A percentile compares a stretch with the other conserved stretches of the same genome.
Evolutionary conservation across 306 rosid species (phyloP).

Genomic region (Carpinus fangiana): DNA sequence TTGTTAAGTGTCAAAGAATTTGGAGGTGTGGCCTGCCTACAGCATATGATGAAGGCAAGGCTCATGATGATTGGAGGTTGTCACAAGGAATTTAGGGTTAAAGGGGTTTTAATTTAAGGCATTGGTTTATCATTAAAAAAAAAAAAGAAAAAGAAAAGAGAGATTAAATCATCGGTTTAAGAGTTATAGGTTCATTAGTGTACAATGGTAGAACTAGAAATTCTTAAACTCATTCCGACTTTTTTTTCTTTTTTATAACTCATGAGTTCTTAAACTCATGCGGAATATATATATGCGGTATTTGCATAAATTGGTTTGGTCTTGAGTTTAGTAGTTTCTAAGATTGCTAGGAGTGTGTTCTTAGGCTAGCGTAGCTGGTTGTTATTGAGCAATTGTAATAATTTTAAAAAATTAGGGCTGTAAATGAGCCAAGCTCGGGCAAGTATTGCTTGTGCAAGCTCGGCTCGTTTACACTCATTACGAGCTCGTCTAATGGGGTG

Average conservation of each 20-base stretch:
- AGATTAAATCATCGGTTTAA: neutral
- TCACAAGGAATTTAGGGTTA: neutral
- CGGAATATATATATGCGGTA: neutral
- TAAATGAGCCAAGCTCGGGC: too few species aligned
- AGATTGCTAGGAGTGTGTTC: neutral
- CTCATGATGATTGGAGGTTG: neutral
- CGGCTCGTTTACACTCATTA: too few species aligned
- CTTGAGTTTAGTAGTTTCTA: neutral
- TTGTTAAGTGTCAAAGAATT: neutral
- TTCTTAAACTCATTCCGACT: neutral
- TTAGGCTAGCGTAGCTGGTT: neutral
- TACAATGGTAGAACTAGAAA: neutral
- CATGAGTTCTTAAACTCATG: neutral
- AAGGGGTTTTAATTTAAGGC: neutral
- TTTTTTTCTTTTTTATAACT: too few species aligned
- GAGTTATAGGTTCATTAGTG: neutral
- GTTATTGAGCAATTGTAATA: neutral
- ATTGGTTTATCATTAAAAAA: neutral
- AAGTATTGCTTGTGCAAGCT: too few species aligned
- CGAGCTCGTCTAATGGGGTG: too few species aligned
- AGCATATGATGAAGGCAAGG: neutral
- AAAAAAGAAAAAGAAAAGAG: too few species aligned
- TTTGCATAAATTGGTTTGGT: neutral
- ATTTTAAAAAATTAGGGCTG: neutral
- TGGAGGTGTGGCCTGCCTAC: neutral